phyloP scores from a whole-genome alignment of 2,329 filamentous ascomycete species.

The Aspergillaceae sp. region DNA sequence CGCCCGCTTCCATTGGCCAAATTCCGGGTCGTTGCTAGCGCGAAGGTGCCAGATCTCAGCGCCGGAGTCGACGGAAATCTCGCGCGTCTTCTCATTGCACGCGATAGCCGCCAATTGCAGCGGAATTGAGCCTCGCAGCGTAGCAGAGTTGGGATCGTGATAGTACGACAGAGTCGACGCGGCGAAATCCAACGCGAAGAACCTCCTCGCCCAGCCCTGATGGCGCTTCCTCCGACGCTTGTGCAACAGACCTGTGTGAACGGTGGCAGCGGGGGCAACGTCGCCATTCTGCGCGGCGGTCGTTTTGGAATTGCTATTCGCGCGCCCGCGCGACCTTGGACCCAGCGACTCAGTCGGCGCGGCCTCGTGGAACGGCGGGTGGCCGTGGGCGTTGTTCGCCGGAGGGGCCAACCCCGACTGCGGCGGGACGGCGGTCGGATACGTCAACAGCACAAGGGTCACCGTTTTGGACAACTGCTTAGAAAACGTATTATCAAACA shows the following conservation, averaged over 20 bases:
- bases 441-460: slow-evolving; percentile 89
- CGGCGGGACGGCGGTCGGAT: slow-evolving; percentile 61
- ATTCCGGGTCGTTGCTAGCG: slow-evolving; percentile 74
- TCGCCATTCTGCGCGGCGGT: slow-evolving; percentile 18
- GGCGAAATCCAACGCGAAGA: slow-evolving; percentile 92
- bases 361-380: slow-evolving; percentile 32
- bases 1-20: slow-evolving; percentile 76
- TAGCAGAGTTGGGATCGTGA: slow-evolving; percentile 85
- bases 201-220: slow-evolving; percentile 84
- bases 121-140: slow-evolving; percentile 83
- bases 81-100: slow-evolving; percentile 75
- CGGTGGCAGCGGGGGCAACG: slow-evolving; percentile 37
- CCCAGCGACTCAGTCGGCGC: slow-evolving; percentile 47
- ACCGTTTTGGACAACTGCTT: slow-evolving; percentile 91
- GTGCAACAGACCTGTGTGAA: slow-evolving; percentile 75
- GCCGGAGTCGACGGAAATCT: slow-evolving; percentile 94
- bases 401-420: slow-evolving; percentile 36
- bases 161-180: slow-evolving; percentile 95
- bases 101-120: slow-evolving; percentile 84
- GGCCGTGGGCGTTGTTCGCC: slow-evolving; percentile 34
- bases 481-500: slow-evolving; percentile 98
- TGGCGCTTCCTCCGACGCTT: slow-evolving; percentile 90
- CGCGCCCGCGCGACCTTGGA: slow-evolving; percentile 25
- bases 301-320: slow-evolving; percentile 20
- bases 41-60: slow-evolving; percentile 94